Base-by-base conservation (phyloP, 2,329 filamentous ascomycete species). In the Trichoderma oligosporum region DNA sequence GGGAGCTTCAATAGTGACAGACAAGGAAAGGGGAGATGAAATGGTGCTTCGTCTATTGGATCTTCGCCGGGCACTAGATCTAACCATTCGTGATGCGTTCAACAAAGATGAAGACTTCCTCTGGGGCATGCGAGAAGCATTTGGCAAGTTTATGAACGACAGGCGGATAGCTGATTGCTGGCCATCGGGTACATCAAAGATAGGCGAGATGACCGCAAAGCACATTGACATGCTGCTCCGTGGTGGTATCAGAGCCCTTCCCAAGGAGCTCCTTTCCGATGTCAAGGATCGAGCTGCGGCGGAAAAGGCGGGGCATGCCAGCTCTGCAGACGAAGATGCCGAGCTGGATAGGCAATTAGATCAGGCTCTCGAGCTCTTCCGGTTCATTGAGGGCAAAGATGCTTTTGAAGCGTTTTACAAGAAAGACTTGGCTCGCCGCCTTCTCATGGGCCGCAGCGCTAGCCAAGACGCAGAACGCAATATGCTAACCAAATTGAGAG, bases 371-470 rank as follows among this genome's bases (percentile, higher is more conserved):
- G 93, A 97, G 70, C 78, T 99, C 4, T 99, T 99, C 80, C 85
- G 95, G 4, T 97, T 97, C 71, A 90, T 99, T 31, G 87, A 97
- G 68, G 94, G 94, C 63, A 99, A 99, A 71, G 93, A 95, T 56
- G 89, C 97, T 0, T 99, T 99, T 62, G 94, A 99, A 70, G 93
- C 94, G 1, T 99, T 99, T 70, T 99, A 99, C 81, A 99, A 99
- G 78, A 96, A 94, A 67, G 94, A 97, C 68, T 81, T 99, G 49
- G 93, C 95, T 1, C 83, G 92, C 14, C 83, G 94, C 45, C 76
- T 99, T 39, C 80, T 99, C 56, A 92, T 97, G 90, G 88, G 87
- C 36, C 84, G 92, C 62, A 97, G 91, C 69, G 92, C 93, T 20
- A 97, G 91, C 68, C 89, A 93, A 56, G 94, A 99, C 72, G 93